These are phyloP conservation scores for Neurospora sp. DNA, from an alignment of 495 filamentous ascomycete genomes.

Conservation along the genomic window DNA sequence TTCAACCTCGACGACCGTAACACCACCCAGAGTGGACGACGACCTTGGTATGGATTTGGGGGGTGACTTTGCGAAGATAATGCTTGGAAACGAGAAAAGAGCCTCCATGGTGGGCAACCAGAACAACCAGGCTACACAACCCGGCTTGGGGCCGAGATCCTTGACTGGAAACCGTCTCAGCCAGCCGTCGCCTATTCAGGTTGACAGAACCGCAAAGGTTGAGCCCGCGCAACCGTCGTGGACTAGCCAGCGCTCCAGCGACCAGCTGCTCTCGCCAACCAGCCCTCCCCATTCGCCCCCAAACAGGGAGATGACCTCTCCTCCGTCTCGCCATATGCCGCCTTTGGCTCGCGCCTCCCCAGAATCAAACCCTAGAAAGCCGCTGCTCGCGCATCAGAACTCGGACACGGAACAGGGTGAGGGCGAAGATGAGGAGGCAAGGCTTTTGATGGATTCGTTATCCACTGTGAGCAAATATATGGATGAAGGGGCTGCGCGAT, in stretches of 20 bases:
- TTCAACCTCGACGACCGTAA: constrained; percentile 55
- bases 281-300: constrained; percentile 22
- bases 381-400: constrained; percentile 34
- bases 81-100: constrained; percentile 48
- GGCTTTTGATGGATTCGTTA: constrained; percentile 53
- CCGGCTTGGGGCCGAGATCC: constrained; percentile 18
- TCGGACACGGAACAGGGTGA: constrained; percentile 30
- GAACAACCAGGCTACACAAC: constrained; percentile 8
- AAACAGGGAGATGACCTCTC: constrained; percentile 16
- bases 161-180: constrained; percentile 29
- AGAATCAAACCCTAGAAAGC: constrained; percentile 37
- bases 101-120: constrained; percentile 36
- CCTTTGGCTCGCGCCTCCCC: constrained; percentile 14
- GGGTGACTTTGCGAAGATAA: constrained; percentile 60
- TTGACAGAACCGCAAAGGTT: constrained; percentile 44
- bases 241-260: constrained; percentile 56
- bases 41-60: constrained; percentile 46
- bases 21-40: constrained; percentile 57
- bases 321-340: constrained; percentile 24
- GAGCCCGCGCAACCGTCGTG: constrained; percentile 57
- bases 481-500: constrained; percentile 10
- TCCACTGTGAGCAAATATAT: constrained; percentile 37
- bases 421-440: constrained; percentile 60
- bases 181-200: constrained; percentile 47
- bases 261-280: constrained; percentile 44